phyloP scores from a whole-genome alignment of 306 rosid genomes.

The Cucurbita ficifolia region DNA sequence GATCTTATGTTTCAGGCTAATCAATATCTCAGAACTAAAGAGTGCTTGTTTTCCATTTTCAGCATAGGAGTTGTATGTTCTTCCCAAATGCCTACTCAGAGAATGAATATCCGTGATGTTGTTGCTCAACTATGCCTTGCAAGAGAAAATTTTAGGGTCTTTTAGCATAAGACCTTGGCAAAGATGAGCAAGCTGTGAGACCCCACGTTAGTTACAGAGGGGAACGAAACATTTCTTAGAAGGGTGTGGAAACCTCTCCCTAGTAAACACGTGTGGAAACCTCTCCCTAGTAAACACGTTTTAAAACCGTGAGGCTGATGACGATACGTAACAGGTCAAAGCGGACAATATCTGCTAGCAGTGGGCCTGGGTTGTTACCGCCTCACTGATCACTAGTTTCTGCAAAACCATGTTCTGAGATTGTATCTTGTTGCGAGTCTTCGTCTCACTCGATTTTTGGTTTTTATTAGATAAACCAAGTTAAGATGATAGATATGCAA shows the following conservation, averaged over 20 bases:
- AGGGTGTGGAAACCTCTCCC: too few relatives aligned
- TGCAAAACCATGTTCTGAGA: neutral
- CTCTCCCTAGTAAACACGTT: too few relatives aligned
- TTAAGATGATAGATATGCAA: neutral
- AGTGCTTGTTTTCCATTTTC: slow-evolving; percentile 4
- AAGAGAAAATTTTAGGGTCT: neutral
- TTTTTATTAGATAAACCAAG: neutral
- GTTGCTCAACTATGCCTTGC: neutral
- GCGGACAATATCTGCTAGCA: too few relatives aligned
- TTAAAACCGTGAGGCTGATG: too few relatives aligned
- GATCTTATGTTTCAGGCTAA: neutral
- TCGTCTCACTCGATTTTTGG: neutral
- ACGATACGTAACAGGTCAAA: too few relatives aligned
- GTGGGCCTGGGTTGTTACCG: too few relatives aligned
- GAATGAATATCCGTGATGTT: slow-evolving; percentile 5
- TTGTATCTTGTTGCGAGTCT: neutral
- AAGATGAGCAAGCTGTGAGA: neutral
- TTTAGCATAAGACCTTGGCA: neutral
- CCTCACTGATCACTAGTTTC: neutral
- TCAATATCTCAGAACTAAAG: neutral
- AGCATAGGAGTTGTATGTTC: slow-evolving; percentile 8
- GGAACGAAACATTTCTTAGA: too few relatives aligned
- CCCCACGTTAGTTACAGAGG: too few relatives aligned
- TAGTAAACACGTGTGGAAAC: too few relatives aligned
- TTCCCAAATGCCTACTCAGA: neutral